phyloP scores from a whole-genome alignment of 805 yeast genomes.

The Lachancea nothofagi region DNA sequence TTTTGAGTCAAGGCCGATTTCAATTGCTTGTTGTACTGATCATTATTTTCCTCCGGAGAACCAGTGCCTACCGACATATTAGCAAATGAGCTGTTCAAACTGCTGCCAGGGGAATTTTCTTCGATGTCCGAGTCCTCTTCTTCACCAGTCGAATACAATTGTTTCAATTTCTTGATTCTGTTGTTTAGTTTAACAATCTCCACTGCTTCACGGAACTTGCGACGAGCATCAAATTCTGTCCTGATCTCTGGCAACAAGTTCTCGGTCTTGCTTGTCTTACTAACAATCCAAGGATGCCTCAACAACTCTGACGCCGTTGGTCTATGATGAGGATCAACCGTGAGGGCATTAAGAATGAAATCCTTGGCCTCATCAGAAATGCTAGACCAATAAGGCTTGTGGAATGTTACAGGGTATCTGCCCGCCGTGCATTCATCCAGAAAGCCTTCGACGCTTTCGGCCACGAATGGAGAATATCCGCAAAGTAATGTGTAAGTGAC shows the following conservation, averaged over 20 bases:
- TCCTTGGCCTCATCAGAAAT: conserved; percentile 76
- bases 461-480: conserved; percentile 87
- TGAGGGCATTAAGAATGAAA: conserved; percentile 67
- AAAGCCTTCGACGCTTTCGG: conserved; percentile 78
- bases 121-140: conserved; percentile 33
- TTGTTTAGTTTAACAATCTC: conserved; percentile 79
- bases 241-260: conserved; percentile 80
- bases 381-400: conserved; percentile 77
- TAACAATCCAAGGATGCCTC: conserved; percentile 69
- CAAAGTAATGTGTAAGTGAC: conserved; percentile 84
- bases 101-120: conserved; percentile 16
- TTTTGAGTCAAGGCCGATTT: conserved; percentile 43
- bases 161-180: conserved; percentile 65
- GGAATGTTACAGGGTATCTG: conserved; percentile 75
- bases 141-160: conserved; percentile 51
- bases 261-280: conserved; percentile 41
- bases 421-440: conserved; percentile 68
- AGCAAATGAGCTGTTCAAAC: conserved; percentile 19
- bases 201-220: conserved; percentile 78
- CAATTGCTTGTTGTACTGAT: conserved; percentile 15
- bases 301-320: conserved; percentile 63
- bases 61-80: conserved; percentile 14
- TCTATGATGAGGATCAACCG: conserved; percentile 59
- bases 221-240: conserved; percentile 77
- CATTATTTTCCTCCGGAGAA: conserved; percentile 10